Percentiles rank a stretch among this genome's conserved stretches.
These are phyloP conservation scores for Beauveria bassiana DNA, from an alignment of 2,329 filamentous ascomycete species.

Conservation along the genomic window DNA sequence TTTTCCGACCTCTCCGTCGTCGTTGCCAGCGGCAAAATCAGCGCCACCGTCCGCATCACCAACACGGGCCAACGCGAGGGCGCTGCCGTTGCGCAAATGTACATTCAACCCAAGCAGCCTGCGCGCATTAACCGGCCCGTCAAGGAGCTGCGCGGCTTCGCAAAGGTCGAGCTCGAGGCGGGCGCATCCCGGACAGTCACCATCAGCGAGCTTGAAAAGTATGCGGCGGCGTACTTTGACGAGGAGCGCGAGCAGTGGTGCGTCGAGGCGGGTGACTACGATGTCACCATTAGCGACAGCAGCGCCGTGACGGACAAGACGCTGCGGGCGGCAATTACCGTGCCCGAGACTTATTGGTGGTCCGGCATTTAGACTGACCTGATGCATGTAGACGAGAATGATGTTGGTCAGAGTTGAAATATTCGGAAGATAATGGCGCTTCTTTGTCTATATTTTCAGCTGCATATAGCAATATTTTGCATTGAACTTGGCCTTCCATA, in stretches of 20 bases:
- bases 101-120: conserved; percentile 43
- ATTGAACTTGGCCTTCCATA: background rate
- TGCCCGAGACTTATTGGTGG: conserved; percentile 60
- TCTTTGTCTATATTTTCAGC: background rate
- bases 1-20: conserved; percentile 43
- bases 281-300: conserved; percentile 52
- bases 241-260: conserved; percentile 60
- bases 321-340: conserved; percentile 45
- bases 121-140: conserved; percentile 46
- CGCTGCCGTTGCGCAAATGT: conserved; percentile 51
- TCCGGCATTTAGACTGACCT: conserved; percentile 42
- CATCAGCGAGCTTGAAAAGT: conserved; percentile 54
- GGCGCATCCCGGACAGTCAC: conserved; percentile 50
- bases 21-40: conserved; percentile 37
- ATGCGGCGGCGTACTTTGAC: conserved; percentile 63
- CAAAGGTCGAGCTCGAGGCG: conserved; percentile 54
- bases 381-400: background rate
- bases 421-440: background rate
- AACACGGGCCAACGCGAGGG: conserved; percentile 53
- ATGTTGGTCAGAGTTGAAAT: background rate
- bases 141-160: conserved; percentile 59
- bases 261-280: conserved; percentile 57
- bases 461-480: background rate
- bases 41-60: conserved; percentile 43
- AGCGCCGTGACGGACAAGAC: conserved; percentile 42